Evolutionary conservation across 2,329 filamentous ascomycete species (phyloP).

Genomic region (Cladosporium sphaerospermum): DNA sequence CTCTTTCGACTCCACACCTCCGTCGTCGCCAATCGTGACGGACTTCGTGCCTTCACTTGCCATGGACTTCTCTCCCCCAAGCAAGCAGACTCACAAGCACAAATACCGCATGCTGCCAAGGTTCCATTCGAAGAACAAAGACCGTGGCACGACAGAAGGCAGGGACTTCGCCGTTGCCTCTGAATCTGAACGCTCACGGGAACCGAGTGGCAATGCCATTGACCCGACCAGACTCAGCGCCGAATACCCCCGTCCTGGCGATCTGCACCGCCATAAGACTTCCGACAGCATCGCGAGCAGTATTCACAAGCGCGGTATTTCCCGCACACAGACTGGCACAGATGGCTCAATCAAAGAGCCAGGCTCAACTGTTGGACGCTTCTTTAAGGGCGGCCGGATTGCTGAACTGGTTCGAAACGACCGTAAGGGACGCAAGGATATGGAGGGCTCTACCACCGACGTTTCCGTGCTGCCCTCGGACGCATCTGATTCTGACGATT

Average conservation of each 20-base stretch:
- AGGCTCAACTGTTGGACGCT: constrained; percentile 57
- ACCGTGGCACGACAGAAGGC: constrained; percentile 23
- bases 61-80: constrained; percentile 32
- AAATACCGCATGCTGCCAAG: constrained; percentile 35
- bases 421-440: constrained; percentile 2
- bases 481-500: constrained; percentile 43
- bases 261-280: constrained; percentile 29
- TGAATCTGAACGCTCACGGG: constrained; percentile 9
- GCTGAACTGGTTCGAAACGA: constrained; percentile 63
- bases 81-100: constrained; percentile 21
- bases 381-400: constrained; percentile 72
- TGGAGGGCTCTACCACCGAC: constrained; percentile 53
- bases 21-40: constrained; percentile 31
- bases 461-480: constrained; percentile 42
- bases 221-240: constrained; percentile 19
- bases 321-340: constrained; percentile 1
- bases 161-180: constrained; percentile 26
- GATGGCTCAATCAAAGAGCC: constrained; percentile 30
- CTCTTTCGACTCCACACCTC: constrained; percentile 35
- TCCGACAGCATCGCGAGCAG: constrained; percentile 42
- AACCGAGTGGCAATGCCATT: constrained; percentile 24
- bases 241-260: constrained; percentile 33
- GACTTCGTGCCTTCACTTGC: constrained; percentile 30
- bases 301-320: constrained; percentile 32
- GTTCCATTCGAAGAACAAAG: constrained; percentile 36